Base-by-base conservation (phyloP, 495 filamentous ascomycete species). In the Polyplosphaeria fusca region DNA sequence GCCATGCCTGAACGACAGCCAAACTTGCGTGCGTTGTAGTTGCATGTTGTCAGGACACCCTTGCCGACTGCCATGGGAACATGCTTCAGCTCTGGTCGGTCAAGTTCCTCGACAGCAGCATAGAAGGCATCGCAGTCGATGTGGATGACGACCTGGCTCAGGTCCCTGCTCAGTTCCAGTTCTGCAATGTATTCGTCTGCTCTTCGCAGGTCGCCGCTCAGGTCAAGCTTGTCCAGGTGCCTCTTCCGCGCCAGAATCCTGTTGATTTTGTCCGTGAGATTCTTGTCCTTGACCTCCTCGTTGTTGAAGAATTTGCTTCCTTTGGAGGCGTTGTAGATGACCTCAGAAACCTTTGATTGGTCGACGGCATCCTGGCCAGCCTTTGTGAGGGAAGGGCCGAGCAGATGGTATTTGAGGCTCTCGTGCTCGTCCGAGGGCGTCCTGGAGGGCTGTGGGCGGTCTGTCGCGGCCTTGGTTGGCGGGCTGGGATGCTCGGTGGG, bases 41-140 rank as follows among this genome's bases (percentile, higher is more conserved):
- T 97, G 72, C 94, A 96, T 0, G 91, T 96, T 4, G 89, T 95
- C 28, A 96, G 74, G 0, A 99, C 92, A 7, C 93, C 92, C 56
- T 85, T 84, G 12, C 93, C 93, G 0, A 97, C 93, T 0, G 93
- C 91, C 75, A 99, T 95, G 0, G 93, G 93, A 0, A 96, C 78
- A 46, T 90, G 78, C 54, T 87, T 87, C 26, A 99, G 80, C 64
- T 96, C 91, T 0, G 93, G 94, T 4, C 87, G 78, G 68, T 96
- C 90, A 23, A 99, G 79, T 64, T 88, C 89, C 70, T 97, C 93
- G 5, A 97, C 94, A 0, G 91, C 88, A 0, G 93, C 93, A 66
- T 91, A 99, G 74, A 99, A 99, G 18, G 94, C 93, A 74, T 99
- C 93, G 70, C 93, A 99, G 71, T 99, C 93, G 26, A 99, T 78